Base-by-base conservation (phyloP, 257 asterid species). In the Marsdenia floribunda region DNA sequence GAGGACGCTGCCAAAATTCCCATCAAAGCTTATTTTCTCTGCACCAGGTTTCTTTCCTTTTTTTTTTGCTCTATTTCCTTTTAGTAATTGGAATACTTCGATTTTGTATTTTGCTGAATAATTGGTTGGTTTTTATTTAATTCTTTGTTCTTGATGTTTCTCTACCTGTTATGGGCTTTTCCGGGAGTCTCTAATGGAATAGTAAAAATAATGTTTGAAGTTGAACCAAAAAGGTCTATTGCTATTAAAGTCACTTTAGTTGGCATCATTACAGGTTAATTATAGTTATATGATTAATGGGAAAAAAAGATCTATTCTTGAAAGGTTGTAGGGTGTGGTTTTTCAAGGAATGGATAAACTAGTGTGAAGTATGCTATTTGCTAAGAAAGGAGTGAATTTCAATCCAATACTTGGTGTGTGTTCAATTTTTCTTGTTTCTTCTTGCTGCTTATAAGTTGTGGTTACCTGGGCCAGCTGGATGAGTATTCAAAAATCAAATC, bases 21-120 rank as follows among this genome's bases (percentile, higher is more conserved):
- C 35, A 85, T 94, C 60, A 89, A 85, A 84, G 98, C 99, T 10
- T 92, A 83, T 76, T 94, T 92, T 71, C 82, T 94, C 4, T 90
- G 92, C 81, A 94, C 99, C 83, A 94, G 99, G 99, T 94, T 80
- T 73, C 6, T n/a, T 72, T 67, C 68, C 54, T n/a, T 57, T 3
- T 2, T 38, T 49, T 71, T 40, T 29, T 29, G 33, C 33, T 0
- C 33, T 29, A 29, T 29, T 29, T 29, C 33, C 1, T 29, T 29
- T 29, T 24, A 26, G 47, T 61, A 14, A 12, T n/a, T 67, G 37
- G 37, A 29, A 29, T 21, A 35, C 35, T 35, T 8, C 7, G 68
- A 68, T 35, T 72, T 13, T 53, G 4, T 47, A 9, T 26, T 81
- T 57, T 81, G 50, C 53, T 50, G 70, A 44, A 5, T 29, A n/a